phyloP scores from a whole-genome alignment of 2,329 filamentous ascomycete genomes.

The Calonectria leucothoes region DNA sequence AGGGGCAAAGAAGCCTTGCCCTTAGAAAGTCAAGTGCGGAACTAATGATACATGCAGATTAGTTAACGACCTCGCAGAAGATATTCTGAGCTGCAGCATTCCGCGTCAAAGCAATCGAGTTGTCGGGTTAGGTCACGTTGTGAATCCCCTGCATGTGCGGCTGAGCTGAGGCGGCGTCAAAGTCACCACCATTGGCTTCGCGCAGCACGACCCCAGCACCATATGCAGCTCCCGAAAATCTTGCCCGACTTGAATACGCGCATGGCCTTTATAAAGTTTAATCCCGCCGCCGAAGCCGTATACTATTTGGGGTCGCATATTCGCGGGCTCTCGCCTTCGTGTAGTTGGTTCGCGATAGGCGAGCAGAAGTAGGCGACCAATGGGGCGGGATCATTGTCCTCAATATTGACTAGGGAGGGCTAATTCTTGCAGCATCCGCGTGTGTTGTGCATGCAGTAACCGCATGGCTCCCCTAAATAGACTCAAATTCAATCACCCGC shows the following conservation, averaged over 20 bases:
- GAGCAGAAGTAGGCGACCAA: neutral
- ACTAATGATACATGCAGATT: neutral
- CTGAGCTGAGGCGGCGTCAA: neutral
- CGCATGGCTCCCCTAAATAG: neutral
- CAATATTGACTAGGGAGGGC: neutral
- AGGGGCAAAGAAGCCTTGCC: neutral
- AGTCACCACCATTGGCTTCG: neutral
- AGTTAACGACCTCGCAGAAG: neutral
- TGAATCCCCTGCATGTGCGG: neutral
- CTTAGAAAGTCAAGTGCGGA: neutral
- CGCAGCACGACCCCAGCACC: neutral
- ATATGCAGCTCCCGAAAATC: neutral
- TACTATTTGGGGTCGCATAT: neutral
- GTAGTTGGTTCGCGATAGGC: neutral
- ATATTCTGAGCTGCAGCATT: neutral
- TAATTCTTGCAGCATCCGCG: neutral
- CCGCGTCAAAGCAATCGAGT: too few species aligned
- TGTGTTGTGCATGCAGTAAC: neutral
- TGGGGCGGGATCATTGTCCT: neutral
- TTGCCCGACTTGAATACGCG: neutral
- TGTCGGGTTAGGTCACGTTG: neutral
- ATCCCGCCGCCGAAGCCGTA: neutral
- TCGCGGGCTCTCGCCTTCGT: neutral
- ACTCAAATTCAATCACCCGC: neutral
- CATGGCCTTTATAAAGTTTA: neutral